phyloP scores from a whole-genome alignment of 2,329 filamentous ascomycete species.

The Fonsecaea monophora region DNA sequence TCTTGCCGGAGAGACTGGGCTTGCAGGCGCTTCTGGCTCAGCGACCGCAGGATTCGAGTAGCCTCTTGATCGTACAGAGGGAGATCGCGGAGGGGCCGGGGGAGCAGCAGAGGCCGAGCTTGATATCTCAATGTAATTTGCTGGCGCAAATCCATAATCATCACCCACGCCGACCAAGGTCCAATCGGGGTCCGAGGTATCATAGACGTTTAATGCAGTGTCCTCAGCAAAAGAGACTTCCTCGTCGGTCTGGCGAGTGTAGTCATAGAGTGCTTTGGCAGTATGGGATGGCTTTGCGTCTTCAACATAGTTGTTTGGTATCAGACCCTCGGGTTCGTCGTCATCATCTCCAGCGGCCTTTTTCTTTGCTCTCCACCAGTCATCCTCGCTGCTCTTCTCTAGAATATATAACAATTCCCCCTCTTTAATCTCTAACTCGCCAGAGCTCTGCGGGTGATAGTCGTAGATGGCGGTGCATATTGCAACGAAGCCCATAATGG shows the following conservation, averaged over 20 bases:
- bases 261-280: constrained; percentile 96
- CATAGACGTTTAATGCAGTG: constrained; percentile 80
- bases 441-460: constrained; percentile 84
- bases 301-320: constrained; percentile 95
- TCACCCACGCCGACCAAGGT: constrained; percentile 83
- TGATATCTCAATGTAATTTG: constrained; percentile 88
- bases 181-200: constrained; percentile 93
- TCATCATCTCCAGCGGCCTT: constrained; percentile 82
- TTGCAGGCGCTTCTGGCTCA: constrained; percentile 37
- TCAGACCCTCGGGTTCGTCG: constrained; percentile 85
- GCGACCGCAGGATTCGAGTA: constrained; percentile 38
- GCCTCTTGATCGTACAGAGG: constrained; percentile 46
- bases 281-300: constrained; percentile 72
- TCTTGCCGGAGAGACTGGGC: constrained; percentile 49
- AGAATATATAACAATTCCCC: constrained; percentile 88
- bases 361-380: constrained; percentile 98
- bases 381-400: constrained; percentile 77
- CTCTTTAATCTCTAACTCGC: constrained; percentile 82
- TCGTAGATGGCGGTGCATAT: constrained; percentile 92
- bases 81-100: constrained; percentile 47
- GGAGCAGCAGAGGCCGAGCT: constrained; percentile 47
- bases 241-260: constrained; percentile 95
- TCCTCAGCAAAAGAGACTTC: constrained; percentile 96
- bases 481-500: constrained; percentile 84
- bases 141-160: constrained; percentile 91